phyloP scores from a whole-genome alignment of 1,284 basidiomycete genomes.

The Malassezia arunalokei region DNA sequence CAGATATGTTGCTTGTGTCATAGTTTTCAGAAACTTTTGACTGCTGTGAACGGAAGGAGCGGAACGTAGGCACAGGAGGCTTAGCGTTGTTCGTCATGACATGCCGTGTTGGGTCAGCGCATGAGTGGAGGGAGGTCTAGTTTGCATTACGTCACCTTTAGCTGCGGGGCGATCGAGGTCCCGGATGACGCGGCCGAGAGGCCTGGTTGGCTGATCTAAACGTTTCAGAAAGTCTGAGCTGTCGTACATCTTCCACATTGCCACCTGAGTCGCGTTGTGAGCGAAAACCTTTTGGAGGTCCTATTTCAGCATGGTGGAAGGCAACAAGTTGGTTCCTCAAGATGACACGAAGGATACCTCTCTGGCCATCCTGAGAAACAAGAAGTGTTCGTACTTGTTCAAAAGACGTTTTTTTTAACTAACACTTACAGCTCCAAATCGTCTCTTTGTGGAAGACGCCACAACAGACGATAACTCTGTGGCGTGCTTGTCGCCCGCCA shows the following conservation, averaged over 20 bases:
- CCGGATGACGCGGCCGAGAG: constrained; percentile 1
- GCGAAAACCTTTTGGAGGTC: background rate
- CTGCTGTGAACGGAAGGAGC: too few species aligned
- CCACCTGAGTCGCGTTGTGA: constrained; percentile 5
- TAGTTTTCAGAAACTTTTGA: too few species aligned
- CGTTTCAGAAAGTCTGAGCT: background rate
- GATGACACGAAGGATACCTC: constrained; percentile 40
- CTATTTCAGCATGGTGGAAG: constrained; percentile 9
- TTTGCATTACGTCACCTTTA: too few species aligned
- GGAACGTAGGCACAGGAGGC: too few species aligned
- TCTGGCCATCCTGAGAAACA: constrained; percentile 40
- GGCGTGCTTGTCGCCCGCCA: constrained; percentile 83
- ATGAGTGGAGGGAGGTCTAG: too few species aligned
- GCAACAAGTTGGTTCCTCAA: constrained; percentile 3
- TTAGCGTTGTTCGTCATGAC: too few species aligned
- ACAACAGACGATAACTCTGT: constrained; percentile 53
- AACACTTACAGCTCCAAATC: constrained; percentile 27
- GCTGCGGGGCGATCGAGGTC: constrained; percentile 4
- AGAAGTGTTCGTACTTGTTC: constrained; percentile 26
- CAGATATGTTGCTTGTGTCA: too few species aligned
- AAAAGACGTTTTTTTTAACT: background rate
- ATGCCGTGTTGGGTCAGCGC: too few species aligned
- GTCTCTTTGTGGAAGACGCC: constrained; percentile 45
- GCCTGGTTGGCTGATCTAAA: background rate
- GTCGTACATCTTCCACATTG: background rate